Conservation (phyloP, 2,329 filamentous ascomycete genomes). For the Fonsecaea nubica region DNA sequence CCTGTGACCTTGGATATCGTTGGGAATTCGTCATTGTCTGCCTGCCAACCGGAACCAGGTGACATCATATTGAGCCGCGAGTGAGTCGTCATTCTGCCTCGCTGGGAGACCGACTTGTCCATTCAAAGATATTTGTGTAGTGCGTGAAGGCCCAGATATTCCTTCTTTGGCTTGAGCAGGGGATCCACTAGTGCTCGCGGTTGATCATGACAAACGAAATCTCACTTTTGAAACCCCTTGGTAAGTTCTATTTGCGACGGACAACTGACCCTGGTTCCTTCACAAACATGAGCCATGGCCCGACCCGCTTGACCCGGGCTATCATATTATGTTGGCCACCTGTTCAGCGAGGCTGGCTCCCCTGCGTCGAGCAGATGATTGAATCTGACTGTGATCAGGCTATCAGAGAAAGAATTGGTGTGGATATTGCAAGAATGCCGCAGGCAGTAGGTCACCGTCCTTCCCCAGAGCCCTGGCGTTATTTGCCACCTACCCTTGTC, state of each 20-base stretch:
- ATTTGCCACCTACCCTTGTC: slow-evolving; percentile 19
- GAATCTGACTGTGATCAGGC: slow-evolving; percentile 43
- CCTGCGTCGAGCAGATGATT: slow-evolving; percentile 18
- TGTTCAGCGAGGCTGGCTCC: slow-evolving; percentile 18
- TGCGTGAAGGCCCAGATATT: slow-evolving; percentile 15
- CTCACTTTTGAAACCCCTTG: slow-evolving; percentile 54
- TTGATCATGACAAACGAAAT: slow-evolving; percentile 49
- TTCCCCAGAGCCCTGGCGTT: slow-evolving; percentile 46
- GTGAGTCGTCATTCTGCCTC: slow-evolving; percentile 4
- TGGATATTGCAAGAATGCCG: slow-evolving; percentile 56
- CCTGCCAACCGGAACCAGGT: slow-evolving; percentile 26
- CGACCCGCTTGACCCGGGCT: slow-evolving; percentile 9
- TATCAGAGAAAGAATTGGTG: slow-evolving; percentile 55
- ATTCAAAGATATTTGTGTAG: slow-evolving; percentile 19
- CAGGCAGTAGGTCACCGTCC: slow-evolving; percentile 51
- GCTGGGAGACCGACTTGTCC: slow-evolving; percentile 8
- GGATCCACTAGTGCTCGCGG: slow-evolving; percentile 7
- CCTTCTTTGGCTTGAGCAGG: slow-evolving; percentile 12
- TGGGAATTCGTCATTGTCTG: slow-evolving; percentile 16
- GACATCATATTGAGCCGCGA: slow-evolving; percentile 27
- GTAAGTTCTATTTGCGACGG: slow-evolving; percentile 43
- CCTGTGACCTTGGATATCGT: neutral
- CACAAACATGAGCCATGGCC: slow-evolving; percentile 11
- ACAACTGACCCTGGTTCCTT: slow-evolving; percentile 1
- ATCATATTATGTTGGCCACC: slow-evolving; percentile 2